These are phyloP conservation scores for Elsinoe batatas DNA, from an alignment of 2,329 filamentous ascomycete genomes.

Conservation along the genomic window DNA sequence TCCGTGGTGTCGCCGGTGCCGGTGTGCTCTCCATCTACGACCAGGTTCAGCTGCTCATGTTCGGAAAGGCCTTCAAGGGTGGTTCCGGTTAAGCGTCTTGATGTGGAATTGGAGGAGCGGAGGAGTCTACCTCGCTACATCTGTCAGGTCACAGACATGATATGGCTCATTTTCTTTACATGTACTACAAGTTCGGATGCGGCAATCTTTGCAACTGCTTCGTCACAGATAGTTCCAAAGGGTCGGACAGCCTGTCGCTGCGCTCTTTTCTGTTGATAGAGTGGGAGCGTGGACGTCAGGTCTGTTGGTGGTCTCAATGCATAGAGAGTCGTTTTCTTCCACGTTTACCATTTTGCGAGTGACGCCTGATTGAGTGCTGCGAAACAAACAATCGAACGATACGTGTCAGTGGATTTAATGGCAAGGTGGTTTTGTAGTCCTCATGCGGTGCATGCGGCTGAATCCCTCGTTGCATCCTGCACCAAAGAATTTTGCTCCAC, in stretches of 20 bases:
- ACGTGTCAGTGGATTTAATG: not conserved
- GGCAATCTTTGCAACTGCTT: slow-evolving; percentile 13
- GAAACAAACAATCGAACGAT: no score
- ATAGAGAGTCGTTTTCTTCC: slow-evolving; percentile 9
- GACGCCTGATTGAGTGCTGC: not conserved
- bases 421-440: not conserved
- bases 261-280: slow-evolving; percentile 11
- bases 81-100: slow-evolving; percentile 32
- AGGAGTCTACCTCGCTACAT: not conserved
- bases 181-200: slow-evolving; percentile 14
- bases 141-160: slow-evolving; percentile 1
- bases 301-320: slow-evolving; percentile 12
- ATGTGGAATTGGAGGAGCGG: slow-evolving; percentile 2
- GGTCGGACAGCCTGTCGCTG: slow-evolving; percentile 13
- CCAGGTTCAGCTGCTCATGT: slow-evolving; percentile 96
- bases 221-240: slow-evolving; percentile 10
- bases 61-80: slow-evolving; percentile 98
- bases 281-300: slow-evolving; percentile 8
- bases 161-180: slow-evolving; percentile 8
- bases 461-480: not conserved
- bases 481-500: not conserved
- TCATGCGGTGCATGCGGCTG: not conserved
- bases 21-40: slow-evolving; percentile 99
- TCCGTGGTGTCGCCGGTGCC: slow-evolving; percentile 99
- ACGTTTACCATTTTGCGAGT: not conserved